Evolutionary conservation across 1,139 yeast species (phyloP).

Genomic region (Insectozyma bohioensis): DNA sequence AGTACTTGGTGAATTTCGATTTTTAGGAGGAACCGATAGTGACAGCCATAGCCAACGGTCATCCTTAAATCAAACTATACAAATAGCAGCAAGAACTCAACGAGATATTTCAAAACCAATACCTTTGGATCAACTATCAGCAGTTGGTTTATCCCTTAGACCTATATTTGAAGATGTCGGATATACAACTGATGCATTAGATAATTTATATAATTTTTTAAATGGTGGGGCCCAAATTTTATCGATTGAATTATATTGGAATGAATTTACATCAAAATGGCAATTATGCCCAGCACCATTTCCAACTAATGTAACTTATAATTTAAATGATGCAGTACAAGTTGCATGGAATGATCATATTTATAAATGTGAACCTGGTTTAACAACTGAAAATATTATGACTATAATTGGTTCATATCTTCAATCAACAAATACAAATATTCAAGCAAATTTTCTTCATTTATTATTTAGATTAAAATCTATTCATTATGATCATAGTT

Average conservation of each 20-base stretch:
- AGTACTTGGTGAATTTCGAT: slow-evolving; percentile 14
- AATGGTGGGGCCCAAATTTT: slow-evolving; percentile 53
- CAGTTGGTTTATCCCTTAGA: slow-evolving; percentile 59
- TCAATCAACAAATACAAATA: slow-evolving; percentile 50
- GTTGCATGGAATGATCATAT: slow-evolving; percentile 29
- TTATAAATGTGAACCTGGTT: slow-evolving; percentile 42
- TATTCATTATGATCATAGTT: slow-evolving; percentile 14
- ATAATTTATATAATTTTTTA: slow-evolving; percentile 37
- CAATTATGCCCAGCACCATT: slow-evolving; percentile 67
- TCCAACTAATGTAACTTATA: slow-evolving; percentile 28
- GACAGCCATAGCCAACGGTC: too few relatives aligned
- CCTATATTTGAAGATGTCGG: slow-evolving; percentile 50
- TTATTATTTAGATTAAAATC: slow-evolving; percentile 49
- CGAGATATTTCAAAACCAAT: slow-evolving; percentile 60
- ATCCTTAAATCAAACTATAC: slow-evolving; percentile 9
- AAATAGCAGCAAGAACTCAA: slow-evolving; percentile 56
- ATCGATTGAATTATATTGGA: slow-evolving; percentile 67
- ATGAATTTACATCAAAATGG: slow-evolving; percentile 51
- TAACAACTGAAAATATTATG: slow-evolving; percentile 43
- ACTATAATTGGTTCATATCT: slow-evolving; percentile 38
- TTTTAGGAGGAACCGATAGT: slow-evolving; percentile 1
- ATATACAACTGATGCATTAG: slow-evolving; percentile 46
- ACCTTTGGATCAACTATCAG: slow-evolving; percentile 57
- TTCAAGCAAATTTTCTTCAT: slow-evolving; percentile 55
- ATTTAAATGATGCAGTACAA: slow-evolving; percentile 12